A percentile compares a stretch with the other conserved stretches of the same genome.
Evolutionary conservation across 768 basidiomycete genomes (phyloP).

Genomic region (Tephrocybe sp.): DNA sequence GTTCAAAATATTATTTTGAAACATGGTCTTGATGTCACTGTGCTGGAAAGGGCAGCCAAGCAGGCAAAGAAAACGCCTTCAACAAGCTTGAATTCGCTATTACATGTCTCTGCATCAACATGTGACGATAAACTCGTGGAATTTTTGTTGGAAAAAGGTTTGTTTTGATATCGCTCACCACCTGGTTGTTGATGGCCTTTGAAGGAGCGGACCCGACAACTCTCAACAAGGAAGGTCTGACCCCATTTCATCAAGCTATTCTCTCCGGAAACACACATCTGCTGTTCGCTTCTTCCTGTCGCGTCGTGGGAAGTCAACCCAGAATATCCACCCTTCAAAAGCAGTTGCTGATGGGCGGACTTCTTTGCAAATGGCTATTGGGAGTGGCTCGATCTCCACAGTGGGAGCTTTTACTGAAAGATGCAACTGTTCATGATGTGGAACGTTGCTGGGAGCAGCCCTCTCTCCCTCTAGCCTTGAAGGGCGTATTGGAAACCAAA

Average conservation of each 20-base stretch:
- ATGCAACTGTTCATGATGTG: constrained; percentile 38
- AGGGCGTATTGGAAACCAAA: constrained; percentile 29
- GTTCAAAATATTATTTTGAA: constrained; percentile 26
- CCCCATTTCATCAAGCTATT: constrained; percentile 33
- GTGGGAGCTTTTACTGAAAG: constrained; percentile 32
- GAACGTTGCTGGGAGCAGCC: constrained; percentile 29
- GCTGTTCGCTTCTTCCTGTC: constrained; percentile 30
- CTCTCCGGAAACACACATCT: constrained; percentile 28
- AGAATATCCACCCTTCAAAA: constrained; percentile 34
- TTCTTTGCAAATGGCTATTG: constrained; percentile 34
- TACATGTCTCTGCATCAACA: constrained; percentile 33
- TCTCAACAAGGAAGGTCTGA: constrained; percentile 29
- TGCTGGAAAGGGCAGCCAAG: constrained; percentile 24
- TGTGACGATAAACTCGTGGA: constrained; percentile 28
- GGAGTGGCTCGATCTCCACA: constrained; percentile 22
- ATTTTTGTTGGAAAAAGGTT: constrained; percentile 34
- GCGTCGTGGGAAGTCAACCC: constrained; percentile 26
- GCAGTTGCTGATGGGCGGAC: constrained; percentile 31
- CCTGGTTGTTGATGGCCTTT: not conserved
- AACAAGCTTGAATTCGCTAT: constrained; percentile 25
- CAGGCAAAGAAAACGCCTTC: constrained; percentile 19
- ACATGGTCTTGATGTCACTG: constrained; percentile 29
- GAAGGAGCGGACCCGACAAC: constrained; percentile 29
- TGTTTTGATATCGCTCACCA: constrained; percentile 3
- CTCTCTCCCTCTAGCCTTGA: constrained; percentile 19